phyloP scores from a whole-genome alignment of 176 grass and related monocot genomes.

The Aechmea fasciata region DNA sequence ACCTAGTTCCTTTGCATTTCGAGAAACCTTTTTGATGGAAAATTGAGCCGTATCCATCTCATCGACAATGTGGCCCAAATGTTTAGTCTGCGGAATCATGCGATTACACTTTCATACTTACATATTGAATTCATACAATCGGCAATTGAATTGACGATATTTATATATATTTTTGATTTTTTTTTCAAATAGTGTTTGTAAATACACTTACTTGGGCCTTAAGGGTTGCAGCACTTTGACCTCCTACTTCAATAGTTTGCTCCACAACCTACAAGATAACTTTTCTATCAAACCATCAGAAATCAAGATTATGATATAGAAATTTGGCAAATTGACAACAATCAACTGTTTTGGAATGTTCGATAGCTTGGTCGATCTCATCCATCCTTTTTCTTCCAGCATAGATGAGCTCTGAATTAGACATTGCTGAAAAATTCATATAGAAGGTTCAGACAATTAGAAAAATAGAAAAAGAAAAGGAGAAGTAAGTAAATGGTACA shows the following conservation, averaged over 20 bases:
- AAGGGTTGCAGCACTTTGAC: conserved; percentile 23
- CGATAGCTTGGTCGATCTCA: conserved; percentile 26
- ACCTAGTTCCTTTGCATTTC: conserved; percentile 60
- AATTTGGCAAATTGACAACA: background rate
- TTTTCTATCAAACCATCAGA: background rate
- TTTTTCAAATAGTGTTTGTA: too few species aligned
- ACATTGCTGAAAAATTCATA: conserved; percentile 14
- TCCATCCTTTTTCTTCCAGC: conserved; percentile 23
- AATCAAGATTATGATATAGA: background rate
- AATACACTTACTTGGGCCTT: conserved; percentile 23
- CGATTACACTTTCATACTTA: background rate
- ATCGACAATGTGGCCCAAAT: conserved; percentile 48
- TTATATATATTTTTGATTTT: too few species aligned
- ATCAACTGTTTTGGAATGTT: conserved; percentile 21
- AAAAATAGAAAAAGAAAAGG: background rate
- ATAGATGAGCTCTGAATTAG: conserved; percentile 19
- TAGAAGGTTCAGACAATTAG: background rate
- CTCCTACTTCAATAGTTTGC: conserved; percentile 27
- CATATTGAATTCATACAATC: too few species aligned
- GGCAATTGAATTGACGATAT: too few species aligned
- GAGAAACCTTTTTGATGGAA: conserved; percentile 55
- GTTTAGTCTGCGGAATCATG: conserved; percentile 40
- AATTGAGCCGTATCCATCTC: conserved; percentile 62
- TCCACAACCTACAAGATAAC: conserved; percentile 13
- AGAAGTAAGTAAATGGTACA: background rate